Evolutionary conservation across 495 filamentous ascomycete genomes (phyloP), one percentile per base, ranked within the genome.

Genomic region (Neurospora sp.): DNA sequence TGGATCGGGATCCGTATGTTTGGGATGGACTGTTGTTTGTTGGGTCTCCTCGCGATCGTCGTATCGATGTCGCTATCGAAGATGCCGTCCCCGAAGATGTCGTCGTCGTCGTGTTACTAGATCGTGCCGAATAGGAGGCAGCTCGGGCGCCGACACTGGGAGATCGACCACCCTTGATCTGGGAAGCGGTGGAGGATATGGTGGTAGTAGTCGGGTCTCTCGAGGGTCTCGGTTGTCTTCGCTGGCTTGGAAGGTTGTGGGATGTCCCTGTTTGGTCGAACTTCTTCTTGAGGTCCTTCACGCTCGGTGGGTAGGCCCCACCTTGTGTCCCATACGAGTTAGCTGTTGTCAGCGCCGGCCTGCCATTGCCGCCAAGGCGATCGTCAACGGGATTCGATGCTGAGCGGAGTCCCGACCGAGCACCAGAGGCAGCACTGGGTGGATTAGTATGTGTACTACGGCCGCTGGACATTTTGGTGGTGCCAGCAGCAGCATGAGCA

Each of bases 271-370:
- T 75, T 72, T 83, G 83, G 78, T 89, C 86, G 74, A 89, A 89
- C 70, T 81, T 85, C 76, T 84, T 86, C 76, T 84, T 84, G 54
- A 88, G 78, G 77, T 89, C 86, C 78, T 85, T 87, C 38, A 89
- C 87, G 76, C 85, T 89, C 37, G 83, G 78, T 39, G 85, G 81
- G 66, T 80, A 77, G 71, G 73, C 72, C 54, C 76, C 80, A 35
- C 77, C 72, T 54, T 40, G 66, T 37, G 69, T 46, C 20, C 75
- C 69, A 62, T 76, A 76, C 40, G 78, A 76, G 44, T 73, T 75
- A 70, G 75, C 71, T n/a, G 79, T 71, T 54, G 79, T 77, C 20
- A 82, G 76, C 69, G 76, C 78, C 41, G 80, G 73, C 71, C 76
- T 76, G 16, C 76, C 69, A 20, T 70, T 75, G 18, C 75, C 72